These are phyloP conservation scores for Begonia masoniana DNA, from an alignment of 306 rosid species.

Conservation along the genomic window DNA sequence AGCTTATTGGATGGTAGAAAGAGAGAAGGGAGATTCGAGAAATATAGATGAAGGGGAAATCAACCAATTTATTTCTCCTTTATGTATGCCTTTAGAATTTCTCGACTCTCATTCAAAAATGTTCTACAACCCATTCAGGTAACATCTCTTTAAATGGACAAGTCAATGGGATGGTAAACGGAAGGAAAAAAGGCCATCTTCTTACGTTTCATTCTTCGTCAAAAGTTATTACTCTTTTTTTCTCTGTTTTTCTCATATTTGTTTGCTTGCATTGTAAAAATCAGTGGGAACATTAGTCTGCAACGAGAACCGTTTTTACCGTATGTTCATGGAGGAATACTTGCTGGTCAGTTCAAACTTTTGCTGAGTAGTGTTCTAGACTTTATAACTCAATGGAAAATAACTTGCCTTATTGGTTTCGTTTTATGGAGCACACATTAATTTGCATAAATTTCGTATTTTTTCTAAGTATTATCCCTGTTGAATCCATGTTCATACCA, in stretches of 20 bases:
- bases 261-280: conserved; percentile 21
- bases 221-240: background rate
- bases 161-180: conserved; percentile 2
- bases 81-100: conserved; percentile 66
- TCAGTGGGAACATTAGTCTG: conserved; percentile 82
- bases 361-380: too few species aligned
- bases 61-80: conserved; percentile 45
- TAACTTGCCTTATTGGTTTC: too few species aligned
- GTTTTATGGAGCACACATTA: too few species aligned
- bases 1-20: conserved; percentile 87
- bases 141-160: conserved; percentile 13
- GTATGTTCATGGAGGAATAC: conserved; percentile 74
- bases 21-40: conserved; percentile 46
- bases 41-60: conserved; percentile 32
- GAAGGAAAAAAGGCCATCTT: conserved; percentile 4
- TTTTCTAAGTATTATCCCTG: too few species aligned
- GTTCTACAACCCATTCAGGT: conserved; percentile 96
- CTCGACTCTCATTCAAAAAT: conserved; percentile 45
- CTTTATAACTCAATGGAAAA: too few species aligned
- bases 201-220: conserved; percentile 10
- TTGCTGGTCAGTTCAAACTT: conserved; percentile 61
- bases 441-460: too few species aligned
- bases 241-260: conserved; percentile 13
- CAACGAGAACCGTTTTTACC: conserved; percentile 41
- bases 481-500: too few species aligned